phyloP scores from a whole-genome alignment of 495 filamentous ascomycete genomes.

The Podospora pseudopauciseta region DNA sequence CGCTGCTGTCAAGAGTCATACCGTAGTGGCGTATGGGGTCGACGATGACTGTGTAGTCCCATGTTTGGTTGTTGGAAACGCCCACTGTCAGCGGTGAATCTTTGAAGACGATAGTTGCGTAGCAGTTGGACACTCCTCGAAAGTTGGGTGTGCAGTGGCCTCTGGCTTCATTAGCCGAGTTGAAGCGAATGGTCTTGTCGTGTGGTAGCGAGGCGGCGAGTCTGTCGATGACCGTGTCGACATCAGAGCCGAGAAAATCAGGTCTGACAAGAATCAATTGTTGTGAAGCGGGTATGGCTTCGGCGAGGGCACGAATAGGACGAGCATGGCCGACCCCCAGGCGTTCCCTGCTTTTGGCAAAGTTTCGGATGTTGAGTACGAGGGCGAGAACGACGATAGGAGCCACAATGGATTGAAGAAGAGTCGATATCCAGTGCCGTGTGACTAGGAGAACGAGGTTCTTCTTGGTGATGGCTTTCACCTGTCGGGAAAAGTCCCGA shows the following conservation, averaged over 20 bases:
- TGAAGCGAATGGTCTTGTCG: constrained; percentile 7
- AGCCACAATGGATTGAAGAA: constrained; percentile 55
- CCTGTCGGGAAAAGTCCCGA: constrained; percentile 13
- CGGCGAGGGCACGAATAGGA: constrained; percentile 14
- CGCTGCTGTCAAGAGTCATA: neutral
- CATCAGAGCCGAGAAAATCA: constrained; percentile 14
- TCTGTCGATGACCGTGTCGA: constrained; percentile 18
- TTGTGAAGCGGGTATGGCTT: constrained; percentile 16
- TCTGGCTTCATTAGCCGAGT: neutral
- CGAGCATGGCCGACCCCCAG: constrained; percentile 14
- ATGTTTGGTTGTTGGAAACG: constrained; percentile 16
- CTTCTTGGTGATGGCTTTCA: constrained; percentile 22
- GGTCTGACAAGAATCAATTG: constrained; percentile 21
- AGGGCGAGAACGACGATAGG: constrained; percentile 58
- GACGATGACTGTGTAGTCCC: constrained; percentile 22
- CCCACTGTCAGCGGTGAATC: constrained; percentile 19
- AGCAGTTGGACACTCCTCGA: constrained; percentile 19
- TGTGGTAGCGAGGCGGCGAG: constrained; percentile 10
- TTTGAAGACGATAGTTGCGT: constrained; percentile 20
- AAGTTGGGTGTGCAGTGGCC: constrained; percentile 14
- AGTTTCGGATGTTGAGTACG: constrained; percentile 36
- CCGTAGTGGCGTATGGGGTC: constrained; percentile 11
- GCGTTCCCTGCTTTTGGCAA: constrained; percentile 23
- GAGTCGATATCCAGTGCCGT: constrained; percentile 23
- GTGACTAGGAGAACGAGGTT: constrained; percentile 23